Evolutionary conservation across 1,139 yeast species (phyloP).

Genomic region (Hyphopichia buzzinii): DNA sequence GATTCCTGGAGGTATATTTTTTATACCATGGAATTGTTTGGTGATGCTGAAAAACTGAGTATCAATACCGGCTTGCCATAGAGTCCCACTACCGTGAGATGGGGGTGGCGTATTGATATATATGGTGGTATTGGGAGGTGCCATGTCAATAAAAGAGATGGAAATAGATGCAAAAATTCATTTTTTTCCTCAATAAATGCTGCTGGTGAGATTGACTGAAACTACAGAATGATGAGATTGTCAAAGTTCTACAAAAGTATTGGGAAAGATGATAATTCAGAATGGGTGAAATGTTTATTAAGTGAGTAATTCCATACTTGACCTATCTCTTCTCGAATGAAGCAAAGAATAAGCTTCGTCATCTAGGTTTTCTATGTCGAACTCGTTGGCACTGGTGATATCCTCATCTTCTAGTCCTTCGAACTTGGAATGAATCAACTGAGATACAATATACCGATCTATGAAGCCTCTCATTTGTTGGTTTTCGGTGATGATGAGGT

Average conservation of each 20-base stretch:
- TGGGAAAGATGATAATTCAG: too few species aligned
- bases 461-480: conserved; percentile 37
- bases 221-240: too few species aligned
- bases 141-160: too few species aligned
- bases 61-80: conserved; percentile 29
- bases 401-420: conserved; percentile 19
- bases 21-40: conserved; percentile 22
- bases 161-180: not conserved
- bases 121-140: not conserved
- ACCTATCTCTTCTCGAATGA: conserved; percentile 11
- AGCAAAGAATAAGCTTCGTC: conserved; percentile 7
- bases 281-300: conserved; percentile 12
- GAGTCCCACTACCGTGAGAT: not conserved
- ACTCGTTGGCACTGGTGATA: conserved; percentile 11
- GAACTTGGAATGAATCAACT: conserved; percentile 30
- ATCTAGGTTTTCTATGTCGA: conserved; percentile 5
- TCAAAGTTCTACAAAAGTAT: too few species aligned
- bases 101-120: not conserved
- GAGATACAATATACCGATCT: conserved; percentile 38
- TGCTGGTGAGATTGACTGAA: not conserved
- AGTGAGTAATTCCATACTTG: conserved; percentile 23
- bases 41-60: conserved; percentile 25
- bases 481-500: conserved; percentile 24
- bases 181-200: too few species aligned
- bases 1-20: conserved; percentile 23